These are phyloP conservation scores for Clitocybe nebularis DNA, from an alignment of 1,284 basidiomycete species.

Conservation along the genomic window DNA sequence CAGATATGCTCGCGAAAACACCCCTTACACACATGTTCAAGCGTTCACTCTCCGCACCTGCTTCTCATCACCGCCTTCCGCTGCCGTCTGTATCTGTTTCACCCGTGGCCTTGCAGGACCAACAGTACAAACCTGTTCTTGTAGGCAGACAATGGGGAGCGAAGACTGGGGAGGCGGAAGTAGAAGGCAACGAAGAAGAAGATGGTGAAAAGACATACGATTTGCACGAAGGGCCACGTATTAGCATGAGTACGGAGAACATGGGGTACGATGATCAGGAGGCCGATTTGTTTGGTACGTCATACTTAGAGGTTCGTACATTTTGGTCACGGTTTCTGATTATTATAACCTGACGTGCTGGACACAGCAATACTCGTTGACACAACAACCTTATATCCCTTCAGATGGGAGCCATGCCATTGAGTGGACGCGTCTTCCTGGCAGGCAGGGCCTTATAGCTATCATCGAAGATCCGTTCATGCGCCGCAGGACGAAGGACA, in stretches of 20 bases:
- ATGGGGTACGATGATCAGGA: constrained; percentile 22
- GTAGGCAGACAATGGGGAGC: constrained; percentile 8
- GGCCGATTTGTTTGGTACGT: constrained; percentile 17
- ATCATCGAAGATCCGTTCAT: not conserved
- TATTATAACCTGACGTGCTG: not conserved
- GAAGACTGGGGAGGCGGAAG: not conserved
- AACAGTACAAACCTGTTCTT: constrained; percentile 10
- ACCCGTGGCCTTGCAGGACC: constrained; percentile 10
- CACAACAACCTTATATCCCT: not conserved
- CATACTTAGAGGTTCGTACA: constrained; percentile 20
- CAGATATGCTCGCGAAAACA: constrained; percentile 17
- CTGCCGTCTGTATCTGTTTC: too few species aligned
- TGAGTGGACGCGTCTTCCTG: not conserved
- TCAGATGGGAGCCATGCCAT: not conserved
- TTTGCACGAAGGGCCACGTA: not conserved
- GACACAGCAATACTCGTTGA: not conserved
- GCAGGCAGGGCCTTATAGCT: not conserved
- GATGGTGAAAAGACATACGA: constrained; percentile 2
- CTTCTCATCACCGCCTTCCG: constrained; percentile 20
- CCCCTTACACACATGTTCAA: constrained; percentile 58
- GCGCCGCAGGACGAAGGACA: not conserved
- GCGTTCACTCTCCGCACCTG: constrained; percentile 53
- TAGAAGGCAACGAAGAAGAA: constrained; percentile 7
- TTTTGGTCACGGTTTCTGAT: constrained; percentile 1
- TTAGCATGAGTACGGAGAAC: constrained; percentile 8